Percentiles rank a stretch among this genome's conserved stretches.
Conservation (phyloP, 257 asterid genomes). For the Orobanche coerulescens region DNA sequence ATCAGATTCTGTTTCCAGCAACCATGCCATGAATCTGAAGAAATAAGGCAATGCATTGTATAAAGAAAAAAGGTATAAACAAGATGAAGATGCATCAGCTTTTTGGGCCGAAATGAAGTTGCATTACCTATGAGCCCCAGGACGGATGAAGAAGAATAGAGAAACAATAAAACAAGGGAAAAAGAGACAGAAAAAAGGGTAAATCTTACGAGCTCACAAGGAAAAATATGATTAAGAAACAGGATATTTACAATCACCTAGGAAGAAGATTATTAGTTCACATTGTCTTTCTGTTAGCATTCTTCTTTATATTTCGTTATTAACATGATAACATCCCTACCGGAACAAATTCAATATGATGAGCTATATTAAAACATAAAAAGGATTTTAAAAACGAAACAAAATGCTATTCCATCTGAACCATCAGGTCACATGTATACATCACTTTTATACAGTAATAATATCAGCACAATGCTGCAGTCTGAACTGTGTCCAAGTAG, state of each 20-base stretch:
- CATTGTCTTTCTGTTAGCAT: no score
- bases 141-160: not conserved
- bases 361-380: no score
- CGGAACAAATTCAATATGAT: no score
- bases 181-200: not conserved
- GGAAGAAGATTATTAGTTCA: no score
- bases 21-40: conserved; percentile 10
- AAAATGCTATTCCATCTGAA: not conserved
- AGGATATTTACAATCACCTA: no score
- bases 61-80: not conserved
- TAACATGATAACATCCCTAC: no score
- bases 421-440: not conserved
- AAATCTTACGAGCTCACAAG: not conserved
- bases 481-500: not conserved
- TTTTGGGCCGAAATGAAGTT: not conserved
- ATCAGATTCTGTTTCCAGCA: conserved; percentile 10
- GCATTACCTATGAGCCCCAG: not conserved
- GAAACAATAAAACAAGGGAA: not conserved
- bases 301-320: no score
- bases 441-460: not conserved
- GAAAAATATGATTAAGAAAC: not conserved
- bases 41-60: not conserved
- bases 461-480: not conserved
- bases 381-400: no score
- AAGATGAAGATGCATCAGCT: not conserved